Evolutionary conservation across 352 stramenopile species (phyloP), one percentile per base, ranked within the genome.

Genomic region (Pythium sukuiense): DNA sequence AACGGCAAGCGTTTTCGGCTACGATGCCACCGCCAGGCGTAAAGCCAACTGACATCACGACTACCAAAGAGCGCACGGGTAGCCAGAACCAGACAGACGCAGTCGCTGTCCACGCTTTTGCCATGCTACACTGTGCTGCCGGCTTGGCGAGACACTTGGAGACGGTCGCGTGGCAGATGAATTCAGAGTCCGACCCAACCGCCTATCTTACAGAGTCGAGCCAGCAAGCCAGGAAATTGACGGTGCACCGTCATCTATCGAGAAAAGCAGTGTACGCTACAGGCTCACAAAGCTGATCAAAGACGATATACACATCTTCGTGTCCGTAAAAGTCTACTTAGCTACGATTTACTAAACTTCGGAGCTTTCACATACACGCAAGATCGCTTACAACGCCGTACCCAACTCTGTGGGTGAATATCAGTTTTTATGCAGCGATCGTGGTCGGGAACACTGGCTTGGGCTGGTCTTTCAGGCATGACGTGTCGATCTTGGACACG

Each of bases 401-500:
- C n/a, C n/a, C n/a, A n/a, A n/a, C n/a, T n/a, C n/a, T n/a, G n/a
- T n/a, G n/a, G n/a, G n/a, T n/a, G n/a, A n/a, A n/a, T n/a, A n/a
- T n/a, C n/a, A n/a, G n/a, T n/a, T n/a, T n/a, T 18, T 49, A 24
- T 9, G 41, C 41, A 49, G 41, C 16, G 16, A 49, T 49, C 41
- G 41, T 49, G 2, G 30, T 39, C 18, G 52, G 52, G 30, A 58
- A 58, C 26, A 41, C 52, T 32, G 30, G 26, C 52, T 58, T 41
- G 0, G 64, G 64, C 24, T 62, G 59, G n/a, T 55, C 24, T 6
- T 26, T 43, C 45, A 81, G 37, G 35, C 74, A 81, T 26, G 63
- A 69, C 16, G 57, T 61, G 46, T 81, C 61, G 6, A 81, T 43
- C 11, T 54, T 57, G 6, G 59, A 39, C 24, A 74, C 45, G 30